Base-by-base conservation (phyloP, 106 monocot genomes). In the Dendrobium catenatum region DNA sequence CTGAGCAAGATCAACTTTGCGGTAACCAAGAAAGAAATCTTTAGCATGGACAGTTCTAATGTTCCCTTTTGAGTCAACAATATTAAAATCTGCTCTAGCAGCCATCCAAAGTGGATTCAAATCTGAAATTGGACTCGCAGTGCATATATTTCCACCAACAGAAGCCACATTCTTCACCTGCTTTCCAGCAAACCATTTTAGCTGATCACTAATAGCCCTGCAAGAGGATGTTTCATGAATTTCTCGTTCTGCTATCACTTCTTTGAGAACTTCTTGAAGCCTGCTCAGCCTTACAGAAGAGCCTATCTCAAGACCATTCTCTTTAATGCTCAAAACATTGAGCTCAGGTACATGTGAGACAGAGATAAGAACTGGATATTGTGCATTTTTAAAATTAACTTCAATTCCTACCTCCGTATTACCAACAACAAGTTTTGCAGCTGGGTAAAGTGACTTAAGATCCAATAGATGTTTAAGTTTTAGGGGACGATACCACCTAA, bases 121-220 rank as follows among this genome's bases (percentile, higher is more conserved):
- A 79, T 99, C 99, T 76, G 95, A 99, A 87, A 99, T 99, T 79
- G 99, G 99, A 85, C 99, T 99, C 79, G 99, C 99, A 74, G 93
- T 99, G 55, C 95, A 95, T 54, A 99, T 95, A 79, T 99, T 99
- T 83, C 99, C 99, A 77, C 95, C 99, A 81, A 99, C 84, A 83
- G 95, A 99, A 82, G 99, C 95, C 73, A 87, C 95, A 91, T 99
- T 95, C 81, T 86, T 89, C 80, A 99, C 93, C 82, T 99, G 99
- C 78, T 86, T 95, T 37, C 99, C 99, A 68, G 99, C 99, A 89
- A 99, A 99, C 95, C 95, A 99, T 83, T 85, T 99, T 66, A 99
- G 76, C 81, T 99, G 99, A 75, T 89, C 88, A 51, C 87, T 77
- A 58, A 99, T 85, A 67, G 95, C 99, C 79, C 83, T 87, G 85